Evolutionary conservation across 805 yeast genomes (phyloP).

Genomic region (Kockiozyma suomiensis): DNA sequence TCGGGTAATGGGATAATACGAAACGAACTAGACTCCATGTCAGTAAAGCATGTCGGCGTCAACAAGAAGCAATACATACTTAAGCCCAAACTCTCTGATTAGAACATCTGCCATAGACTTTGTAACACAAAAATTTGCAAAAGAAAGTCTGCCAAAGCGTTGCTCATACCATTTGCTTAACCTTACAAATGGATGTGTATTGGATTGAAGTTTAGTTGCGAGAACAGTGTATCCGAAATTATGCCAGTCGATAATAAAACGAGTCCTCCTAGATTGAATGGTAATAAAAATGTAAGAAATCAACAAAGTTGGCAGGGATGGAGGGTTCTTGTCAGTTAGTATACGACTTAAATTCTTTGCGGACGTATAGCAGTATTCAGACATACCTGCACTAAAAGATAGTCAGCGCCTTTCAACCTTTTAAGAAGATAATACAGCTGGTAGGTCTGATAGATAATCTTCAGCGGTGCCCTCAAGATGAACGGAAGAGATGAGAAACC

Average conservation of each 20-base stretch:
- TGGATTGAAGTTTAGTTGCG: slow-evolving; percentile 56
- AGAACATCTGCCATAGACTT: slow-evolving; percentile 67
- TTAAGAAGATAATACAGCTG: slow-evolving; percentile 49
- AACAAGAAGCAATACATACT: slow-evolving; percentile 23
- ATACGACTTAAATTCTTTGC: not conserved
- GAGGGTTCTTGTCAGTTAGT: slow-evolving; percentile 67
- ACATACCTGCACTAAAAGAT: slow-evolving; percentile 53
- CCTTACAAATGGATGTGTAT: slow-evolving; percentile 62
- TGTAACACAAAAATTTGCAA: slow-evolving; percentile 80
- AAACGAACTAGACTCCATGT: slow-evolving; percentile 31
- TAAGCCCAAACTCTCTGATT: slow-evolving; percentile 56
- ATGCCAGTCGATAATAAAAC: slow-evolving; percentile 91
- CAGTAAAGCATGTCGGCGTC: not conserved
- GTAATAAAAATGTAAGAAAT: slow-evolving; percentile 59
- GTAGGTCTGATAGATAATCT: slow-evolving; percentile 54
- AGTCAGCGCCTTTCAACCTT: slow-evolving; percentile 62
- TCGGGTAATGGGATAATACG: slow-evolving; percentile 74
- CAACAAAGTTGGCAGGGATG: slow-evolving; percentile 79
- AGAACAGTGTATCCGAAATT: slow-evolving; percentile 85
- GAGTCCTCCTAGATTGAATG: slow-evolving; percentile 55
- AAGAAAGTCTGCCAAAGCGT: slow-evolving; percentile 59
- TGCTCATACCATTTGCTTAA: slow-evolving; percentile 65
- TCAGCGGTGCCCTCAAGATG: slow-evolving; percentile 56
- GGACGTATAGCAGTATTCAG: not conserved
- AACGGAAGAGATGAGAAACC: slow-evolving; percentile 50